A percentile compares a stretch with the other conserved stretches of the same genome.
Evolutionary conservation across 164 flowering plant genomes (phyloP).

Genomic region (Dillenia turbinata): DNA sequence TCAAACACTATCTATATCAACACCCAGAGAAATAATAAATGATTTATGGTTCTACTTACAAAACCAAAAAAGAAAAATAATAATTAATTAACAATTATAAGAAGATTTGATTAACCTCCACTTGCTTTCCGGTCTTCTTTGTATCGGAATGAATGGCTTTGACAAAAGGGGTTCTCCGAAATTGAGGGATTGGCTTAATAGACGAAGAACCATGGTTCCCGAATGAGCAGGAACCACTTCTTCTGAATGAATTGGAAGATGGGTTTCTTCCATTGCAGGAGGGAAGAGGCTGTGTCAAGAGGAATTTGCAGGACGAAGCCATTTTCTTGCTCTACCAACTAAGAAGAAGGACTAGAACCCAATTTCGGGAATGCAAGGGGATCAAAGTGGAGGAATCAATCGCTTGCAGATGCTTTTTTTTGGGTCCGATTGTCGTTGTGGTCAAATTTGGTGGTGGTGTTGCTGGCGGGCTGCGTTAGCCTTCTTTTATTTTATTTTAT

Average conservation of each 20-base stretch:
- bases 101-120: constrained; percentile 38
- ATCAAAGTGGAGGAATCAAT: too few species aligned
- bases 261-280: constrained; percentile 24
- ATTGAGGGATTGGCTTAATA: constrained; percentile 13
- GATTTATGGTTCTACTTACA: background rate
- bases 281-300: constrained; percentile 21
- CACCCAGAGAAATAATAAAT: background rate
- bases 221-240: constrained; percentile 12
- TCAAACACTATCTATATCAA: constrained; percentile 62
- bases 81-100: background rate
- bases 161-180: constrained; percentile 28
- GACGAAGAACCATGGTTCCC: constrained; percentile 25
- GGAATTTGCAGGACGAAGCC: constrained; percentile 38
- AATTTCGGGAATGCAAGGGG: too few species aligned
- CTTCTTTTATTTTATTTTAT: too few species aligned
- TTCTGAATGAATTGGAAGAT: constrained; percentile 16
- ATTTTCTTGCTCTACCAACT: constrained; percentile 7
- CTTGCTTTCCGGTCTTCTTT: constrained; percentile 33
- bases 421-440: too few species aligned
- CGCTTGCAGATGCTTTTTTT: too few species aligned
- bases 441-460: too few species aligned
- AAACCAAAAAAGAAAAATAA: background rate
- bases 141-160: constrained; percentile 40
- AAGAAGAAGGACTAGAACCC: too few species aligned
- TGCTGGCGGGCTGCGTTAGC: too few species aligned